phyloP scores from a whole-genome alignment of 2,329 filamentous ascomycete genomes.

The Ceratocystis harringtonii region DNA sequence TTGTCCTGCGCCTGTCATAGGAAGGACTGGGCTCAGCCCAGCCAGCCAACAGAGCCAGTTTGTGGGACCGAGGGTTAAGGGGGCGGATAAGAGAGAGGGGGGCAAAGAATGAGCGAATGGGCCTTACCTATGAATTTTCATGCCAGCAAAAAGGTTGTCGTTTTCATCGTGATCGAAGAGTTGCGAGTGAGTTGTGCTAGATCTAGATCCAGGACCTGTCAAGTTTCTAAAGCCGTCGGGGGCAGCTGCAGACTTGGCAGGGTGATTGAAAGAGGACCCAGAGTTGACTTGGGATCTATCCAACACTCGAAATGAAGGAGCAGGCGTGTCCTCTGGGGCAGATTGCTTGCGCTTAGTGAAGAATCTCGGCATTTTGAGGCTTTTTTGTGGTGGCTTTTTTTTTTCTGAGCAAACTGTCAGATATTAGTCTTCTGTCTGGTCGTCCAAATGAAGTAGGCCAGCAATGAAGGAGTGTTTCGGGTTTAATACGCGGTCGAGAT shows the following conservation, averaged over 20 bases:
- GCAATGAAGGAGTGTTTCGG: neutral
- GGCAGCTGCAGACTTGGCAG: conserved; percentile 19
- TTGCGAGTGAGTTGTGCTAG: conserved; percentile 25
- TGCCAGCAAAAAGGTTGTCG: conserved; percentile 44
- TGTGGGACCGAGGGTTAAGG: conserved; percentile 2
- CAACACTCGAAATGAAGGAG: conserved; percentile 43
- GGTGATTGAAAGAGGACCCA: neutral
- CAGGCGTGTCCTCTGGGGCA: conserved; percentile 36
- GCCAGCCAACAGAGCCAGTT: neutral
- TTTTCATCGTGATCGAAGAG: conserved; percentile 31
- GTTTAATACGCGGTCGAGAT: neutral
- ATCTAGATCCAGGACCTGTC: conserved; percentile 28
- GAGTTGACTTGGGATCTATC: conserved; percentile 32
- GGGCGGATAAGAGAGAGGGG: neutral
- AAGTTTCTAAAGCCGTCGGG: conserved; percentile 37
- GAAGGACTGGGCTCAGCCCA: neutral
- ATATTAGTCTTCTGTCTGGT: neutral
- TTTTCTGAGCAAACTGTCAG: neutral
- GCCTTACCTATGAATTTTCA: conserved; percentile 42
- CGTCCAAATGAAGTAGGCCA: neutral
- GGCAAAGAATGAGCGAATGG: conserved; percentile 20
- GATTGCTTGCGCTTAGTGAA: conserved; percentile 46
- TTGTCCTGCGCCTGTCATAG: conserved; percentile 3
- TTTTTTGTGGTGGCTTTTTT: conserved; percentile 1
- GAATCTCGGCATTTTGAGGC: conserved; percentile 45